Conservation (phyloP, 1,139 yeast genomes). For the Saccharomyces hybrid region DNA sequence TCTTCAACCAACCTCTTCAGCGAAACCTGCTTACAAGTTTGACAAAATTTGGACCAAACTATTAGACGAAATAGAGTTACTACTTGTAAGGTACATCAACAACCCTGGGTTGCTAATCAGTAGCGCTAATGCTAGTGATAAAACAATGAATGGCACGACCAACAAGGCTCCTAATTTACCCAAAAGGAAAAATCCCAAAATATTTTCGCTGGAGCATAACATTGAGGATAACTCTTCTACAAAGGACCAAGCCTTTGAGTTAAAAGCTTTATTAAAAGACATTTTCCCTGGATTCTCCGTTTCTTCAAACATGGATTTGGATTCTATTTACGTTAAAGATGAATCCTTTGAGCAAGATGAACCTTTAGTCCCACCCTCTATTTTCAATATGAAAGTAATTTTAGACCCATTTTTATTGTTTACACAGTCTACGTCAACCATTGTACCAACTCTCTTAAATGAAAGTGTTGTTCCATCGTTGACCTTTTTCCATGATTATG, state of each 20-base stretch:
- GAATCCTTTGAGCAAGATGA: constrained; percentile 56
- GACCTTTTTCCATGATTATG: constrained; percentile 54
- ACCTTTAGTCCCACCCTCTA: constrained; percentile 62
- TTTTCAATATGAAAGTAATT: constrained; percentile 77
- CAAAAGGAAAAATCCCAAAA: constrained; percentile 26
- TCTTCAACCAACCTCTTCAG: constrained; percentile 27
- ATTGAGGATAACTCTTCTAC: constrained; percentile 28
- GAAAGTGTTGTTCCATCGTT: constrained; percentile 31
- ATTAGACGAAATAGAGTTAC: constrained; percentile 49
- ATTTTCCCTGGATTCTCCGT: constrained; percentile 56
- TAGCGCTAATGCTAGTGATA: constrained; percentile 2
- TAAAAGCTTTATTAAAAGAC: constrained; percentile 44
- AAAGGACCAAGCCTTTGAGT: constrained; percentile 38
- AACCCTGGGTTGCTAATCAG: constrained; percentile 11
- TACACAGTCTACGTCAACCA: constrained; percentile 42
- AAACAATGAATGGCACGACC: constrained; percentile 4
- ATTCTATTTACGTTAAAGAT: constrained; percentile 51
- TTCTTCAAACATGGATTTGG: constrained; percentile 30
- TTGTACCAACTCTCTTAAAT: constrained; percentile 30
- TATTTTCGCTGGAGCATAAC: constrained; percentile 36
- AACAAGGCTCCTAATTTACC: constrained; percentile 11
- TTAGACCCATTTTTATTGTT: constrained; percentile 46
- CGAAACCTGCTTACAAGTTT: constrained; percentile 37
- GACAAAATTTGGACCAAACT: constrained; percentile 51
- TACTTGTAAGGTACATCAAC: constrained; percentile 30